Percentiles rank a stretch among this genome's conserved stretches.
Evolutionary conservation across 2,329 filamentous ascomycete genomes (phyloP).

Genomic region (Aureobasidium leucospermi): DNA sequence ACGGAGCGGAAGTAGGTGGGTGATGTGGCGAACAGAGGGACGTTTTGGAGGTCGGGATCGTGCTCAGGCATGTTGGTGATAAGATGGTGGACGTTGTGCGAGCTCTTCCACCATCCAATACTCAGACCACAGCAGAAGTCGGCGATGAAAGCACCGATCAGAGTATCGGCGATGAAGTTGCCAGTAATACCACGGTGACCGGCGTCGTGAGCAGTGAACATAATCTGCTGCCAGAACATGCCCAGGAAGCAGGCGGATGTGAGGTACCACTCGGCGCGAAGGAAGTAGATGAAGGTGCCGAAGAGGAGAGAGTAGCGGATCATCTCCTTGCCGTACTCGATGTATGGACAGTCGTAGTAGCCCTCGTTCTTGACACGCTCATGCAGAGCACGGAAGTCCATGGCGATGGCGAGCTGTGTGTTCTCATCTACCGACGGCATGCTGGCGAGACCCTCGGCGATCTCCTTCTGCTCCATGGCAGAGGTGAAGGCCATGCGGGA

Average conservation of each 20-base stretch:
- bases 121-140: conserved; percentile 60
- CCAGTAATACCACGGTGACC: conserved; percentile 57
- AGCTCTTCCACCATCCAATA: conserved; percentile 64
- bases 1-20: conserved; percentile 70
- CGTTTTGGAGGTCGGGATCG: conserved; percentile 45
- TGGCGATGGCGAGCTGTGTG: conserved; percentile 49
- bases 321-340: conserved; percentile 53
- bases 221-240: conserved; percentile 61
- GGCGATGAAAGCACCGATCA: conserved; percentile 56
- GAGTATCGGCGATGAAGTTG: conserved; percentile 50
- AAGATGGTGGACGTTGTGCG: conserved; percentile 61
- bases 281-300: conserved; percentile 36
- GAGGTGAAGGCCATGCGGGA: conserved; percentile 28
- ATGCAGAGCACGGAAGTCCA: conserved; percentile 51
- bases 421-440: conserved; percentile 48
- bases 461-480: conserved; percentile 30
- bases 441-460: conserved; percentile 29
- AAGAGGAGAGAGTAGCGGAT: conserved; percentile 50
- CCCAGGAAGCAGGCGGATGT: conserved; percentile 54
- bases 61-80: conserved; percentile 54
- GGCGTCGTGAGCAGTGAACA: conserved; percentile 61
- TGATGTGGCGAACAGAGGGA: conserved; percentile 82
- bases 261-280: conserved; percentile 49
- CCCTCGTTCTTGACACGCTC: conserved; percentile 48
- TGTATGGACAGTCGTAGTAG: conserved; percentile 52